A percentile compares a stretch with the other conserved stretches of the same genome.
Conservation (phyloP, 2,329 filamentous ascomycete species). For the Arachnomyces sp. region DNA sequence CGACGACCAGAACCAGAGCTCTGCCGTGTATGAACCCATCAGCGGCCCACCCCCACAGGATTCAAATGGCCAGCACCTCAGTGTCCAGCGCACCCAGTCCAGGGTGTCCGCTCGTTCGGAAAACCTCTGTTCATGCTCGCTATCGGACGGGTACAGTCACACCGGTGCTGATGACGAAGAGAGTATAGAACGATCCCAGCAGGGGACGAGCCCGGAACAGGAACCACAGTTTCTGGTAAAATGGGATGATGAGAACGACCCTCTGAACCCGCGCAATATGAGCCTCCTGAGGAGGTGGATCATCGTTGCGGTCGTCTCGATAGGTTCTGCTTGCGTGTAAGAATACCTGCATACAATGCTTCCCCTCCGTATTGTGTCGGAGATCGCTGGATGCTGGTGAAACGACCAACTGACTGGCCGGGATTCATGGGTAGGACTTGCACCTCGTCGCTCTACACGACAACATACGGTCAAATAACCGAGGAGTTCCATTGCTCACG, state of each 20-base stretch:
- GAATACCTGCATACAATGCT: conserved; percentile 38
- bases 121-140: conserved; percentile 1
- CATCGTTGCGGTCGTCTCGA: conserved; percentile 64
- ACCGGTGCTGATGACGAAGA: conserved; percentile 17
- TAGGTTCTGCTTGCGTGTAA: conserved; percentile 74
- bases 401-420: background rate
- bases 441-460: conserved; percentile 80
- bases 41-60: no score
- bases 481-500: conserved; percentile 63
- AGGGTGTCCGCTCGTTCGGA: no score
- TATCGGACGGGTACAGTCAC: conserved; percentile 12
- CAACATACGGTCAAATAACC: conserved; percentile 69
- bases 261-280: conserved; percentile 65
- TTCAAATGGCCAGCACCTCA: no score
- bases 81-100: no score
- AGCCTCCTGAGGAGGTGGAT: conserved; percentile 62
- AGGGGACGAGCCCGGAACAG: conserved; percentile 24
- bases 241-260: conserved; percentile 69
- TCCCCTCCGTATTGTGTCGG: background rate
- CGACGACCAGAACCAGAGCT: no score
- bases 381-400: conserved; percentile 5
- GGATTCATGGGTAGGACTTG: conserved; percentile 54
- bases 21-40: no score
- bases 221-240: conserved; percentile 53
- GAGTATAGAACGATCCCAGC: conserved; percentile 11